Conservation (phyloP, 495 filamentous ascomycete genomes). For the Chaetomidium leptoderma region DNA sequence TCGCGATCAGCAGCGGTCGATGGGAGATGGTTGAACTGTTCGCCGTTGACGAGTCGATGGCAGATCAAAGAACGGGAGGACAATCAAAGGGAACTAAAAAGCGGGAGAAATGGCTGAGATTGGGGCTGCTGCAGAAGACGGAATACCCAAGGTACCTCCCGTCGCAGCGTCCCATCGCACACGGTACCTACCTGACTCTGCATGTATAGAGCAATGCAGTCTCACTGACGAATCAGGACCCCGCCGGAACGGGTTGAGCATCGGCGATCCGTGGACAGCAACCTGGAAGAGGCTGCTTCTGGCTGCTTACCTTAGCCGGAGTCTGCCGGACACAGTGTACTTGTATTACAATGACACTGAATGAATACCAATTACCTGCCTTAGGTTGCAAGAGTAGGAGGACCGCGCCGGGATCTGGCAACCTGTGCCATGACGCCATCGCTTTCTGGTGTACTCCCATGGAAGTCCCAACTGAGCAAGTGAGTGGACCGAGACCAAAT, state of each 20-base stretch:
- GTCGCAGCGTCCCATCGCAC: constrained; percentile 19
- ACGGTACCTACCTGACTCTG: background rate
- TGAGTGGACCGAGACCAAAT: no score
- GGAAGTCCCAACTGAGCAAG: no score
- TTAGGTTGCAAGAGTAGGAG: no score
- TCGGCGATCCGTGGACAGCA: background rate
- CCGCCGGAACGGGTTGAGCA: background rate
- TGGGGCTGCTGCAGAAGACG: background rate
- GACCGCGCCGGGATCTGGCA: no score
- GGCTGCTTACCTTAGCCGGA: no score
- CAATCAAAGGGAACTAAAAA: background rate
- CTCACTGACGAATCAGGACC: constrained; percentile 25
- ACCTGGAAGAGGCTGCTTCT: no score
- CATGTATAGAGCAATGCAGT: constrained; percentile 16
- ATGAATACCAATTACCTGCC: no score
- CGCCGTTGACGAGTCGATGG: background rate
- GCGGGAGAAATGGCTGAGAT: constrained; percentile 1
- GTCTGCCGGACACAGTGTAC: no score
- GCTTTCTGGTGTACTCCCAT: no score
- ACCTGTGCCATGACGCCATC: no score
- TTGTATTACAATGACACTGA: no score
- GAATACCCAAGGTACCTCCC: background rate
- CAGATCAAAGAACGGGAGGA: background rate
- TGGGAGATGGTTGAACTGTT: background rate
- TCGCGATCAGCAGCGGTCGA: background rate